Base-by-base conservation (phyloP, 1,284 basidiomycete genomes). In the Coriolopsis trogii region DNA sequence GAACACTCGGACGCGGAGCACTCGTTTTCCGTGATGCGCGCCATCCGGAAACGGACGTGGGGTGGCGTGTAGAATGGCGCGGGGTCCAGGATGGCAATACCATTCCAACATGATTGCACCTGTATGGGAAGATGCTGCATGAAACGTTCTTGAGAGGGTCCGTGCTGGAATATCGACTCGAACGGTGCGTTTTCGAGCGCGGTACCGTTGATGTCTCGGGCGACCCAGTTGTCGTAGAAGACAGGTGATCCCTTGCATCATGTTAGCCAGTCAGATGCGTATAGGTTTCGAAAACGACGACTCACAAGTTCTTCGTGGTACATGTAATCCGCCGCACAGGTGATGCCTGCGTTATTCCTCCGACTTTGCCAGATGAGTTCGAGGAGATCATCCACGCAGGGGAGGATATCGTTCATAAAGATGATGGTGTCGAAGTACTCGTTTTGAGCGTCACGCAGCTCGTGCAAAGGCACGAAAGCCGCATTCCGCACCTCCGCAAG, bases 141-240 rank as follows among this genome's bases (percentile, higher is more conserved):
- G 81, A 94, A 98, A 30, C 92, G 84, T 50, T 84, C 76, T 23
- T 84, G 81, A 1, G 89, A 91, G 28, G 82, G 73, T 15, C 79
- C 67, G 66, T 97, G 87, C 67, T 92, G 92, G 80, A 98, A 96
- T 56, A 98, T 87, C 56, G 80, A 74, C 70, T 97, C 95, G 62
- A 98, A 98, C 0, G 95, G 95, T 0, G 93, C 94, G 68, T 98
- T 98, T 71, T 97, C 95, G 49, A 98, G 79, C 1, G 95, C 95
- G 0, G 95, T 97, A 29, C 95, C 95, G 72, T 98, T 98, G 74
- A 97, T 92, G 70, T 98, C 95, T 41, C 95, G 83, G 1, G 95
- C 94, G 29, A 98, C 95, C 95, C 95, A 97, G 71, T 96, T 97
- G 68, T 97, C 95, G 74, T 97, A 96, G 72, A 97, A 97, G 20